phyloP scores from a whole-genome alignment of 352 stramenopile species.

The Pythium myriotylum region DNA sequence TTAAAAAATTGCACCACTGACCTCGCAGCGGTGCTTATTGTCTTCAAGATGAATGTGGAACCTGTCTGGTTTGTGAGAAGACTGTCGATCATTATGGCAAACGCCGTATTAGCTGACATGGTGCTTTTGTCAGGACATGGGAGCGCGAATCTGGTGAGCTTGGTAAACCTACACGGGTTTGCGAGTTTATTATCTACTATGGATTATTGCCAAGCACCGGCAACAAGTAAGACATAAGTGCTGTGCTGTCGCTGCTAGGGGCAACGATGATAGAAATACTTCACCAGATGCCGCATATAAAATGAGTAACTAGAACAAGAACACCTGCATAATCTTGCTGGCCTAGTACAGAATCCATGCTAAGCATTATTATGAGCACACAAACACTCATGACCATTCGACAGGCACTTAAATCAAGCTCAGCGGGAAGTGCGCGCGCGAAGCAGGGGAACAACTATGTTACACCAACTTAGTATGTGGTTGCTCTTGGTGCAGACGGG shows the following conservation, averaged over 20 bases:
- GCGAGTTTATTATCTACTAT: constrained; percentile 11
- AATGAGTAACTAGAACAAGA: constrained; percentile 22
- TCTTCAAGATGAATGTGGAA: constrained; percentile 32
- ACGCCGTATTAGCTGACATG: constrained; percentile 26
- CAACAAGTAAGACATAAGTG: constrained; percentile 21
- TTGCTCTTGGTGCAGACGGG: constrained; percentile 9
- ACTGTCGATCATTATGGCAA: constrained; percentile 5
- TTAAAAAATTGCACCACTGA: not conserved
- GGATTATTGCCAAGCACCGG: constrained; percentile 15
- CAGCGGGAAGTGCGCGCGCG: constrained; percentile 5
- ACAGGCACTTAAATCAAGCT: constrained; percentile 24
- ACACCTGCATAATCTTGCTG: constrained; percentile 8
- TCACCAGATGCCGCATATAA: constrained; percentile 23
- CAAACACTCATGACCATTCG: constrained; percentile 19
- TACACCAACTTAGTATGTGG: constrained; percentile 11
- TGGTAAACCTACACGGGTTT: not conserved
- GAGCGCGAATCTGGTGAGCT: not conserved
- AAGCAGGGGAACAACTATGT: constrained; percentile 21
- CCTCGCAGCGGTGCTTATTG: constrained; percentile 19
- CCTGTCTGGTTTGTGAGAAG: constrained; percentile 23
- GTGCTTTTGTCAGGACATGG: not conserved
- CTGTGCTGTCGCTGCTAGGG: constrained; percentile 25
- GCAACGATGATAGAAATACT: constrained; percentile 18
- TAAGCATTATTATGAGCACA: constrained; percentile 20
- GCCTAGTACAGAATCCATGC: constrained; percentile 16